Conservation (phyloP, 306 rosid genomes). For the Vigna angularis region DNA sequence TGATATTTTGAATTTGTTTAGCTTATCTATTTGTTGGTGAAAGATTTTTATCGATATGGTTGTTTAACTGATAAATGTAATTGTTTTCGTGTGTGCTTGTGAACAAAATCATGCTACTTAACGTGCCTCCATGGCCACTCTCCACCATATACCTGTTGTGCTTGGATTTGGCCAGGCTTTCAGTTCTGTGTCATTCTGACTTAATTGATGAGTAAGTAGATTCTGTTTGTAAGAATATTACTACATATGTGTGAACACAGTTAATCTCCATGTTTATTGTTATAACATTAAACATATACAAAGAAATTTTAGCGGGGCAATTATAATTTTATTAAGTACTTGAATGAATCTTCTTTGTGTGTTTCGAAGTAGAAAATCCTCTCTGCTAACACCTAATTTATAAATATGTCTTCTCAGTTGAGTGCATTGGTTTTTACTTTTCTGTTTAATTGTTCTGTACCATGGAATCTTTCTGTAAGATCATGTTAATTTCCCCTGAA, state of each 20-base stretch:
- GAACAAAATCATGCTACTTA: conserved; percentile 5
- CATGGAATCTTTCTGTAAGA: conserved; percentile 28
- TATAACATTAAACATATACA: too few species aligned
- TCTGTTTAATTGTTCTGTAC: conserved; percentile 13
- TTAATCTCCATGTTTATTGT: too few species aligned
- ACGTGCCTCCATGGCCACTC: neutral
- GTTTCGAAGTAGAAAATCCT: neutral
- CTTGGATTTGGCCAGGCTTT: neutral
- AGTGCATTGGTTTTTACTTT: neutral
- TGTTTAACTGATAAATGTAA: conserved; percentile 1
- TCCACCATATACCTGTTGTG: neutral
- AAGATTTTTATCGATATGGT: neutral
- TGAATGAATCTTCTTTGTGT: neutral
- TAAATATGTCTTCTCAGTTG: neutral
- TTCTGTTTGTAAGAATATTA: neutral
- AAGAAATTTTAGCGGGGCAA: too few species aligned
- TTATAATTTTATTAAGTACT: neutral
- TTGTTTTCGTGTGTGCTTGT: neutral
- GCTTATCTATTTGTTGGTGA: neutral
- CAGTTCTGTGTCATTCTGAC: conserved; percentile 12
- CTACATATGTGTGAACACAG: neutral
- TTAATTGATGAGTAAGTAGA: neutral
- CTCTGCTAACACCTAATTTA: neutral
- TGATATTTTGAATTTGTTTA: neutral
- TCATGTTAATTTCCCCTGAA: conserved; percentile 23